Evolutionary conservation across 2,329 filamentous ascomycete species (phyloP), one percentile per base, ranked within the genome.

Genomic region (Coniella lustricola): DNA sequence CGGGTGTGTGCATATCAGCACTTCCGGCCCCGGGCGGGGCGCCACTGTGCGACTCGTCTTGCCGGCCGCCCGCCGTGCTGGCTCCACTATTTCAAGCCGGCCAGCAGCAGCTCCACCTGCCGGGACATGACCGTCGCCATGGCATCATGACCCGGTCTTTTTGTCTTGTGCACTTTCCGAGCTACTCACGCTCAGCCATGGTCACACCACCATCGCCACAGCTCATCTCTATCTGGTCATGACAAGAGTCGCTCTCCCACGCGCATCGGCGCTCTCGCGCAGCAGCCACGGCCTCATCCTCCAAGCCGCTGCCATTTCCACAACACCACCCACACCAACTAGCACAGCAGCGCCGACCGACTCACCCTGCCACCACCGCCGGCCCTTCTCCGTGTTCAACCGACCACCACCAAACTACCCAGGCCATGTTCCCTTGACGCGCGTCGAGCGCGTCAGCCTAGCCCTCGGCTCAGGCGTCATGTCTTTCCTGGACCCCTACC

Each of bases 391-490:
- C 37, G 80, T 89, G 54, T 79, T 95, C 59, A 86, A 86, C 66
- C 86, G 93, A 7, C 91, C 91, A 44, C 77, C 79, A 21, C 87
- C 90, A 49, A 93, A 87, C 60, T 97, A 97, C 70, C 82, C 87
- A 1, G 89, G 90, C 67, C 93, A 98, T 78, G 82, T 97, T 29
- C 93, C 91, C 32, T 78, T 98, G 48, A 95, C 86, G 7, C 68
- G 70, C 36, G 60, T 88, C 49, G 93, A 97, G 69, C 84, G 87
- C 48, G 76, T 81, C 51, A 82, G 81, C 16, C 75, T 98, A 41
- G 79, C 81, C 39, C 61, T 84, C 42, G 81, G 81, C 21, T 82
- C 82, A 7, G 79, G 81, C 37, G 63, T 85, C 45, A 72, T 76
- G 59, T 80, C 81, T 31, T 70, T 85, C 44, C 58, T 89, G 3